Conservation (phyloP, 306 rosid genomes). For the Pueraria montana region DNA sequence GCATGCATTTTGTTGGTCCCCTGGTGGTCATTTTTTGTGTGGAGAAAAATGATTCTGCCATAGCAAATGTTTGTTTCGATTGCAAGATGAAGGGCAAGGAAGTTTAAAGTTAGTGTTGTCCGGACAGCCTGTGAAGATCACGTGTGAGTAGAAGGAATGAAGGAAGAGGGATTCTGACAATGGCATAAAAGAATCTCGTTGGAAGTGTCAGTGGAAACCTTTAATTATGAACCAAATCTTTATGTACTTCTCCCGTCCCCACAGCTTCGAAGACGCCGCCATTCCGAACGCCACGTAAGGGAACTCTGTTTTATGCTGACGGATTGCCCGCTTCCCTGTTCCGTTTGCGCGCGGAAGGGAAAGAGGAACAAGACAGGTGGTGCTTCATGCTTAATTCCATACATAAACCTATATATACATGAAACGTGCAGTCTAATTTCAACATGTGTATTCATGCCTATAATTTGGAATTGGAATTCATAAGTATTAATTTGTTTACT, state of each 20-base stretch:
- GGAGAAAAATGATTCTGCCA: too few relatives aligned
- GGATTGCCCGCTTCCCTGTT: too few relatives aligned
- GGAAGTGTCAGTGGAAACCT: too few relatives aligned
- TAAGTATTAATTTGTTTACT: conserved; percentile 30
- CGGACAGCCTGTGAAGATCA: conserved; percentile 1
- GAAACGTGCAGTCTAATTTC: conserved; percentile 40
- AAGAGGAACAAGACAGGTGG: too few relatives aligned
- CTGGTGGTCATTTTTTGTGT: too few relatives aligned
- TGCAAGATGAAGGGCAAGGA: too few relatives aligned
- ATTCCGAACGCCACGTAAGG: conserved; percentile 84
- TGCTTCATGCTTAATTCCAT: too few relatives aligned
- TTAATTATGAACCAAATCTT: conserved; percentile 75
- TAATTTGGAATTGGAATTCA: conserved; percentile 42
- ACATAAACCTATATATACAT: conserved; percentile 51
- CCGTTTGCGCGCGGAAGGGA: too few relatives aligned
- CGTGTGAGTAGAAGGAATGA: conserved; percentile 8
- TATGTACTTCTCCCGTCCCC: conserved; percentile 84
- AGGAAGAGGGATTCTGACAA: too few relatives aligned
- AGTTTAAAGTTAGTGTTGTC: background rate
- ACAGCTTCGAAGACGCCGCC: conserved; percentile 89
- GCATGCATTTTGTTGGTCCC: too few relatives aligned
- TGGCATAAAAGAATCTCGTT: background rate
- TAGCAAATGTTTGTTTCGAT: too few relatives aligned
- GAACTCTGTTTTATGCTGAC: conserved; percentile 70
- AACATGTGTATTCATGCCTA: conserved; percentile 45